phyloP scores from a whole-genome alignment of 345 rosid species.

The Barbarea vulgaris region DNA sequence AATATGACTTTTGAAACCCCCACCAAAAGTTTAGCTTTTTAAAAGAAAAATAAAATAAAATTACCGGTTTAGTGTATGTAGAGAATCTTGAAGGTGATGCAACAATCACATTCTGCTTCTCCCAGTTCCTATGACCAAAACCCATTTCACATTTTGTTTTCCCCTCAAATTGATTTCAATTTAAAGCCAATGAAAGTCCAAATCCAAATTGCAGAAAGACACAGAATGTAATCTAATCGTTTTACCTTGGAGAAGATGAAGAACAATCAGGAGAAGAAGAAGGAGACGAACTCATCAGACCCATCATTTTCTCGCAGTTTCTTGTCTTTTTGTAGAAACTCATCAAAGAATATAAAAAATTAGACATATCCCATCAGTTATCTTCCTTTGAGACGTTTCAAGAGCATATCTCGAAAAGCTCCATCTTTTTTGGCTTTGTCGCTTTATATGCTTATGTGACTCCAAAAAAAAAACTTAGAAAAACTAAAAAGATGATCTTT shows the following conservation, averaged over 20 bases:
- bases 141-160: neutral
- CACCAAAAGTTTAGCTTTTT: slow-evolving; percentile 9
- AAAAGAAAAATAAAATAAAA: neutral
- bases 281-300: slow-evolving; percentile 17
- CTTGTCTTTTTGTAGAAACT: slow-evolving; percentile 20
- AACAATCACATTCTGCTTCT: slow-evolving; percentile 38
- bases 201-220: slow-evolving; percentile 13
- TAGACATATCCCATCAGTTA: slow-evolving; percentile 18
- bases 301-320: slow-evolving; percentile 41
- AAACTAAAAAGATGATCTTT: neutral
- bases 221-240: neutral
- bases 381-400: slow-evolving; percentile 31
- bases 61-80: slow-evolving; percentile 31
- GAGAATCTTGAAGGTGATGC: slow-evolving; percentile 40
- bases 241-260: slow-evolving; percentile 38
- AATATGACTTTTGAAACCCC: slow-evolving; percentile 25
- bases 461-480: slow-evolving; percentile 14
- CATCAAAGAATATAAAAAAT: slow-evolving; percentile 23
- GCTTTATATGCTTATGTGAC: slow-evolving; percentile 19
- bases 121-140: slow-evolving; percentile 26
- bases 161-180: neutral
- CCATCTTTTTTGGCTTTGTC: slow-evolving; percentile 35
- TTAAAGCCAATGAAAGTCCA: neutral
- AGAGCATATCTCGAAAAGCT: slow-evolving; percentile 40
- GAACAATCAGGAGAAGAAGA: slow-evolving; percentile 33